Base-by-base conservation (phyloP, 139 green algal species). In the Chlamydomonas schloesseri region DNA sequence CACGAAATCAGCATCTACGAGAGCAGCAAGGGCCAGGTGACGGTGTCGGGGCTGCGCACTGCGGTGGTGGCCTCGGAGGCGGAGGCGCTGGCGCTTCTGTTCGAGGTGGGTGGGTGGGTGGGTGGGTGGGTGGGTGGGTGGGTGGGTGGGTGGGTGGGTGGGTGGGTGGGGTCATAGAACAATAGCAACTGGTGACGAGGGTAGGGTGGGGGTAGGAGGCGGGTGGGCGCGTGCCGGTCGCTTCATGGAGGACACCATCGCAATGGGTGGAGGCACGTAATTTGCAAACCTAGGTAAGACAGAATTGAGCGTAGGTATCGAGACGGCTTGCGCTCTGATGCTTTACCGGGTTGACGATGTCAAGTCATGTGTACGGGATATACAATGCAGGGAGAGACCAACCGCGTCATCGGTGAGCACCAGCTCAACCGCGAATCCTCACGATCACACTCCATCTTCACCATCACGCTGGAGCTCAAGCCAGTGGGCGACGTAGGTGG, bases 401-500 rank as follows among this genome's bases (percentile, higher is more conserved):
- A 95, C 82, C 88, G 94, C 21, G 92, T 95, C 37, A 96, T 96
- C 71, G 92, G 88, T 0, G 93, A 95, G 90, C 94, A 96, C 86
- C 92, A 95, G 88, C 89, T 96, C 31, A 97, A 97, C 87, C 78
- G 89, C 8, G 82, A 93, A 77, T 95, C 91, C 23, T 95, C 89
- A 31, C 91, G 95, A 20, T 95, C 91, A 0, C 95, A 97, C 89
- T 91, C 91, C 50, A 91, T 97, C 50, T 96, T 97, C 92, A 96
- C 88, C 28, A 73, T 97, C n/a, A 84, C 80, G n/a, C 37, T 96
- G 53, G 89, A 96, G 87, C 87, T 90, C 62, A 84, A 82, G 72
- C 83, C 69, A 13, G 24, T 46, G 1, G 76, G 37, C 3, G 77
- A 89, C 46, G 84, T 86, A 23, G 26, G 77, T 50, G 8, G 5